phyloP scores from a whole-genome alignment of 148 eudicot genomes.

The Fallopia convolvulus region DNA sequence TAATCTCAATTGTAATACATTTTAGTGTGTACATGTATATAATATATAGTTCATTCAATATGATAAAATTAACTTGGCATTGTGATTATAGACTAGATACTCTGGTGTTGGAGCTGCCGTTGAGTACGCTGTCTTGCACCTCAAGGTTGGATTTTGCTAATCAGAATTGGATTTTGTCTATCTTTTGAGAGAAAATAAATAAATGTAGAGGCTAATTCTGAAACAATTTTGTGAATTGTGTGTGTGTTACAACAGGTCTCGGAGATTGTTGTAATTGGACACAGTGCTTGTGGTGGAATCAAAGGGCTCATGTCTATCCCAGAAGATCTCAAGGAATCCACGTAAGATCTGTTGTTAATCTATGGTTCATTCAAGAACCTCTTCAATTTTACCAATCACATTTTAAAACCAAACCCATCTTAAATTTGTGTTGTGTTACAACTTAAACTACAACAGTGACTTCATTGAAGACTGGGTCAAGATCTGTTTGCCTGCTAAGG shows the following conservation, averaged over 20 bases:
- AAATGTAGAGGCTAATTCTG: neutral
- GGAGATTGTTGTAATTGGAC: conserved; percentile 85
- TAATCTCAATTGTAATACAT: neutral
- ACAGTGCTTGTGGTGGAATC: conserved; percentile 96
- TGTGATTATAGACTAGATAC: conserved; percentile 39
- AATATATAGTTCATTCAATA: neutral
- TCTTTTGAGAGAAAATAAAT: neutral
- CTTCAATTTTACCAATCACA: neutral
- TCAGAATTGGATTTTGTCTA: neutral
- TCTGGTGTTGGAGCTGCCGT: conserved; percentile 83
- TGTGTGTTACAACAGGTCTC: conserved; percentile 38
- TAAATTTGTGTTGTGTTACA: neutral
- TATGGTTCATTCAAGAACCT: neutral
- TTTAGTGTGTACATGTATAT: neutral
- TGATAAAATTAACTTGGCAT: neutral
- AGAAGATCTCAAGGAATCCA: conserved; percentile 46
- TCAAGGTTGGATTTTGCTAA: conserved; percentile 43
- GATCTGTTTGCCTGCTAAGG: conserved; percentile 74
- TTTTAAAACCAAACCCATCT: no score
- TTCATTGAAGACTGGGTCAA: conserved; percentile 97
- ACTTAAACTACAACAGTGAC: conserved; percentile 34
- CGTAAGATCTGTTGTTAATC: conserved; percentile 36
- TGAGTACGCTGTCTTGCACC: conserved; percentile 91
- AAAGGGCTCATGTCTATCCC: conserved; percentile 94
- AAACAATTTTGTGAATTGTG: neutral